These are phyloP conservation scores for Glycine latifolia DNA, from an alignment of 306 rosid species.

Conservation along the genomic window DNA sequence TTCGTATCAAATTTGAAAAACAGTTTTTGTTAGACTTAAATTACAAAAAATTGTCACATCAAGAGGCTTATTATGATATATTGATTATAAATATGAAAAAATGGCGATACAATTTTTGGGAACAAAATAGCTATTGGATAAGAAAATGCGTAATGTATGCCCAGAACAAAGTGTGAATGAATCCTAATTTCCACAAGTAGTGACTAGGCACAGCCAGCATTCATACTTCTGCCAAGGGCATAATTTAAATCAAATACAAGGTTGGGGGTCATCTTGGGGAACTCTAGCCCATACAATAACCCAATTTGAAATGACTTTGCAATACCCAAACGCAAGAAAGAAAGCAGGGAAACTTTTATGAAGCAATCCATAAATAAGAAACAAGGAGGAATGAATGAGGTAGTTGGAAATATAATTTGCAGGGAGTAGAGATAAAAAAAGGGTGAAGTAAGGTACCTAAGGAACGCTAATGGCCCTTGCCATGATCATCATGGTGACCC, in stretches of 20 bases:
- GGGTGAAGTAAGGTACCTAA: conserved; percentile 51
- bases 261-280: not conserved
- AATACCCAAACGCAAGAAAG: not conserved
- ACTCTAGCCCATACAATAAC: not conserved
- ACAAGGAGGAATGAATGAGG: not conserved
- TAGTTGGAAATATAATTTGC: not conserved
- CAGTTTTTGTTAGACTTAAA: not conserved
- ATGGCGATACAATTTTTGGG: not conserved
- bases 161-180: not conserved
- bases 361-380: conserved; percentile 9
- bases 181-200: conserved; percentile 11
- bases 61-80: not conserved
- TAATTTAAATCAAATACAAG: not conserved
- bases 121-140: not conserved
- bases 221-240: not conserved
- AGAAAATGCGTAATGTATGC: not conserved
- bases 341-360: not conserved
- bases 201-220: not conserved
- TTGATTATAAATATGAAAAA: not conserved
- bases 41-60: not conserved
- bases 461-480: conserved; percentile 50
- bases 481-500: conserved; percentile 83
- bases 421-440: not conserved
- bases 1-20: not conserved
- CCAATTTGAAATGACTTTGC: not conserved